Base-by-base conservation (phyloP, 176 grass and related monocot genomes). In the Dendrocalamus sinicus region DNA sequence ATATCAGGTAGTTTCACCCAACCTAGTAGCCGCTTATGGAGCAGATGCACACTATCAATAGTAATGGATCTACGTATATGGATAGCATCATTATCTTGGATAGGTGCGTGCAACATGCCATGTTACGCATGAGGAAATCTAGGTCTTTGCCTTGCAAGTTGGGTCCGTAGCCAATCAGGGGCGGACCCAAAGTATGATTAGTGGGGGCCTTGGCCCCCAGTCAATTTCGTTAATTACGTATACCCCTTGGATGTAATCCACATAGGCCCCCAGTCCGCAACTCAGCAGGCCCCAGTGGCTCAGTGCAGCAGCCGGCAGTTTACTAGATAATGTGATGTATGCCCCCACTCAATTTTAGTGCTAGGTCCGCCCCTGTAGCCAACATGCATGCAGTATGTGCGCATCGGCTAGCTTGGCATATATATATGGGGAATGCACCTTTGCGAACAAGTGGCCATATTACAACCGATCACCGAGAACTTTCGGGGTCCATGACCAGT, bases 61-160 rank as follows among this genome's bases (percentile, higher is more conserved):
- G 88, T 10, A 32, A 60, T 7, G 26, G 73, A 76, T 59, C 55
- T 59, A 84, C 66, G 22, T 32, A 68, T 57, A 79, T 66, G 80
- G 67, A 81, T 70, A 23, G 11, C 48, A 66, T 55, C 50, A 80
- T 67, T 60, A 14, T 65, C 46, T 14, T 9, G 6, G 40, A 81
- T 28, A n/a, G 67, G 30, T 62, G 69, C 7, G 41, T 40, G 53
- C 74, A 87, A 87, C 85, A 91, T 60, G 85, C 81, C 89, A 91
- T 91, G 89, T 88, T 88, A 84, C 72, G 75, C 32, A 7, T 14
- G 52, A 80, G 81, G 61, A 87, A 87, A 91, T 70, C 51, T 88
- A 91, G 89, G 85, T 12, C 44, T 59, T 20, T 68, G 55, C 74
- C 30, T 16, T 67, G 81, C 89, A 87, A 84, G 59, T 87, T 80